phyloP scores from a whole-genome alignment of 495 filamentous ascomycete species.

The Sabuloglossum arenarium region DNA sequence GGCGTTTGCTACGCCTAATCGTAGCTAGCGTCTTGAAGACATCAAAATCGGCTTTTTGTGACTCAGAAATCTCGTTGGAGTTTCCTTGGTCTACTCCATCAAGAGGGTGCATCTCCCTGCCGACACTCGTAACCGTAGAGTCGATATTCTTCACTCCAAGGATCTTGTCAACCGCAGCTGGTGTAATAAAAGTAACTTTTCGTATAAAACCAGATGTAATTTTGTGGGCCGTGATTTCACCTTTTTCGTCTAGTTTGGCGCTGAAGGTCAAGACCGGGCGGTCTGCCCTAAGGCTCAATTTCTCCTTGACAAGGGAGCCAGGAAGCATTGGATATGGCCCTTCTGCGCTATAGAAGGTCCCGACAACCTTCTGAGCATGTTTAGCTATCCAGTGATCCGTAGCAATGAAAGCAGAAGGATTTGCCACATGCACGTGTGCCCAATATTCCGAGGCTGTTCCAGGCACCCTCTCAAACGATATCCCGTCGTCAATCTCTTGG shows the following conservation, averaged over 20 bases:
- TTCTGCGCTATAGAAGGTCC: slow-evolving; percentile 59
- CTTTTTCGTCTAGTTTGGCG: slow-evolving; percentile 41
- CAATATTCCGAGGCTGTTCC: slow-evolving; percentile 38
- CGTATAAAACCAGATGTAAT: slow-evolving; percentile 47
- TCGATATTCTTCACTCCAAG: not conserved
- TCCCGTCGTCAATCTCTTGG: slow-evolving; percentile 47
- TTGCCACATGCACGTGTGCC: slow-evolving; percentile 83
- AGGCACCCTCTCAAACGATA: slow-evolving; percentile 6
- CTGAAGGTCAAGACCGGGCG: slow-evolving; percentile 69
- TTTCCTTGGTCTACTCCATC: no score
- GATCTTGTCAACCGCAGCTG: slow-evolving; percentile 28
- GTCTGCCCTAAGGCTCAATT: slow-evolving; percentile 47
- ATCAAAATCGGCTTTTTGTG: not conserved
- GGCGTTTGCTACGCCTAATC: not conserved
- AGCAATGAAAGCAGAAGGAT: slow-evolving; percentile 65
- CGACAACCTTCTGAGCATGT: slow-evolving; percentile 38
- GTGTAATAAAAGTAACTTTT: slow-evolving; percentile 57
- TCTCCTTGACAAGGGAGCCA: slow-evolving; percentile 25
- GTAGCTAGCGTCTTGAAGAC: not conserved
- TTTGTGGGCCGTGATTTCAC: slow-evolving; percentile 45
- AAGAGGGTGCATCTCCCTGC: no score
- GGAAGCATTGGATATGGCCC: slow-evolving; percentile 58
- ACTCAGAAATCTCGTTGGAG: not conserved
- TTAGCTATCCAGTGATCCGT: slow-evolving; percentile 34
- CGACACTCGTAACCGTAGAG: no score